phyloP scores from a whole-genome alignment of 148 eudicot genomes.

The Vaccinium macrocarpon region DNA sequence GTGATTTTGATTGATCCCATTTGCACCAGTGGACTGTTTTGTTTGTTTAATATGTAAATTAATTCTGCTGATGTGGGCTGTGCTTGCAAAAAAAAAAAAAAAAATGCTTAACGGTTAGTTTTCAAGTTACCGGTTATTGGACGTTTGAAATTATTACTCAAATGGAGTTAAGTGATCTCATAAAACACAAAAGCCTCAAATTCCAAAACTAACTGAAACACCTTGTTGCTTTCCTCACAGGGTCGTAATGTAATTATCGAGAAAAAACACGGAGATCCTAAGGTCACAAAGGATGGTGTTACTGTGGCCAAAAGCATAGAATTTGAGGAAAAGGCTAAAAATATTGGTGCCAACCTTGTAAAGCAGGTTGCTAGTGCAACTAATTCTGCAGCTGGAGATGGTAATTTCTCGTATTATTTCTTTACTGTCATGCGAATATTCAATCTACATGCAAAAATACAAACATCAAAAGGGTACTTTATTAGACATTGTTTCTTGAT shows the following conservation, averaged over 20 bases:
- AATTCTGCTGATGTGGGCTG: neutral
- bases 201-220: neutral
- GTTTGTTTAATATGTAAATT: neutral
- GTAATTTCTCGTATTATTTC: constrained; percentile 32
- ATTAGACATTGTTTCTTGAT: constrained; percentile 2
- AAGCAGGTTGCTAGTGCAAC: constrained; percentile 95
- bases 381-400: constrained; percentile 90
- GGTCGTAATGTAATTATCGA: constrained; percentile 86
- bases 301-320: constrained; percentile 94
- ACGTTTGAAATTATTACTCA: neutral
- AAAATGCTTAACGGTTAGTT: too few species aligned
- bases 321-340: constrained; percentile 68
- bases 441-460: neutral
- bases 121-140: neutral
- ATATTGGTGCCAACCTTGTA: constrained; percentile 89
- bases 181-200: neutral
- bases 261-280: constrained; percentile 56
- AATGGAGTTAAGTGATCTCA: neutral
- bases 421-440: neutral
- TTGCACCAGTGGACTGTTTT: neutral
- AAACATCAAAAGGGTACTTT: neutral
- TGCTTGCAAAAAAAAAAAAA: neutral
- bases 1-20: neutral
- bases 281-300: constrained; percentile 96
- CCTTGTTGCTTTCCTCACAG: constrained; percentile 34